Base-by-base conservation (phyloP, 2,329 filamentous ascomycete species). In the Colletotrichum sp. region DNA sequence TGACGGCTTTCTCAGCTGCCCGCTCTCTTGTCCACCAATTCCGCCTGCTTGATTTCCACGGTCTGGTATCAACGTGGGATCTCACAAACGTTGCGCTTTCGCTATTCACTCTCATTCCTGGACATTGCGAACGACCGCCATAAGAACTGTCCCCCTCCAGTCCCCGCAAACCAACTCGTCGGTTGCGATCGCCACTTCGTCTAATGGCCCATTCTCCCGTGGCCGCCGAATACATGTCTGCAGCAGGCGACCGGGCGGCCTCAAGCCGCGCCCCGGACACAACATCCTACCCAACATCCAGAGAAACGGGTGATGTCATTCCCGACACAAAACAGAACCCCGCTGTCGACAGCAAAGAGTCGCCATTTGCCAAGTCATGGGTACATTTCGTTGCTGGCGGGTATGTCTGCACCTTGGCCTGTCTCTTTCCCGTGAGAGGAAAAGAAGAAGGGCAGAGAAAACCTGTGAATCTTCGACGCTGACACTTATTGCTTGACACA, bases 331-430 rank as follows among this genome's bases (percentile, higher is more conserved):
- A 79, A 21, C 77, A 71, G 78, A 83, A 77, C 73, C 80, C 64
- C 67, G 75, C 55, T 55, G 78, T 73, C 68, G 67, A 26, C 65
- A 79, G 83, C 70, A 86, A 88, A 78, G 82, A 84, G 18, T 84
- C 88, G 49, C 89, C 90, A 3, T 90, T 91, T 80, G 89, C 93
- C 21, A 96, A 96, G 85, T 96, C 95, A 84, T 98, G 95, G 94
- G 95, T 96, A 77, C 96, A 98, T 88, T 93, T 98, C 81, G 91
- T 98, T 75, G 96, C 96, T 71, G 96, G 96, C 89, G 96, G 93
- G 95, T 98, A 90, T 81, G 91, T 87, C 8, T 28, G 59, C 15
- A 60, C 36, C 44, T 36, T 30, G 64, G 75, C 39, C 78, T 62
- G 52, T 75, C 76, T 72, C 75, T 63, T 74, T 74, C 64, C 16